phyloP scores from a whole-genome alignment of 2,329 filamentous ascomycete species.

The Xylaria sp. region DNA sequence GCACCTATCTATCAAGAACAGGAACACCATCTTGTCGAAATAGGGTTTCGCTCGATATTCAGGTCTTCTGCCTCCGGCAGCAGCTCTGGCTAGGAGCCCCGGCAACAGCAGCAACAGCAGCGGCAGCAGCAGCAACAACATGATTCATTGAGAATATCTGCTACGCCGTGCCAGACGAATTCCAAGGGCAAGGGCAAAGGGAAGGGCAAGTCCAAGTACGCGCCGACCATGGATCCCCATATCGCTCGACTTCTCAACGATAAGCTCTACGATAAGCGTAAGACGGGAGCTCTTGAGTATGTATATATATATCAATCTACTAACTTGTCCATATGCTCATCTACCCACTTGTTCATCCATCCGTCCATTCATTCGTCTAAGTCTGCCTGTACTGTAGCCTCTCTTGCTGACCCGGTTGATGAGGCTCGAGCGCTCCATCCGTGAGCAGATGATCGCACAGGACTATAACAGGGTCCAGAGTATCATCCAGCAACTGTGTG shows the following conservation, averaged over 20 bases:
- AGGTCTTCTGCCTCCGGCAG: background rate
- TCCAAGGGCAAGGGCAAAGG: no score
- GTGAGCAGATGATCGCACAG: slow-evolving; percentile 79
- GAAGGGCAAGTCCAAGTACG: background rate
- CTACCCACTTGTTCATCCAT: background rate
- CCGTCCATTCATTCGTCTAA: background rate
- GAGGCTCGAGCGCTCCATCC: slow-evolving; percentile 90
- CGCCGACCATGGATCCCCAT: slow-evolving; percentile 78
- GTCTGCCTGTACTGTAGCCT: background rate
- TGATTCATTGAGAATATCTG: slow-evolving; percentile 22
- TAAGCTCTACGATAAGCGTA: slow-evolving; percentile 98
- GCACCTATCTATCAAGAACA: background rate
- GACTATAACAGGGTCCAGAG: slow-evolving; percentile 84
- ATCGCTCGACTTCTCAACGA: slow-evolving; percentile 94
- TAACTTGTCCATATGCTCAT: no score
- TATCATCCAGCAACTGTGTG: slow-evolving; percentile 95
- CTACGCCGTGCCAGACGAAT: slow-evolving; percentile 1
- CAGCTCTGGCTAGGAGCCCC: slow-evolving; percentile 20
- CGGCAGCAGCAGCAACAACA: slow-evolving; percentile 2
- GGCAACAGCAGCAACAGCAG: background rate
- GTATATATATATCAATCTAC: slow-evolving; percentile 46
- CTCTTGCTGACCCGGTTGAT: slow-evolving; percentile 28
- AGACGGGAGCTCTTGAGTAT: slow-evolving; percentile 95
- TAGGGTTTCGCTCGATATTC: slow-evolving; percentile 25
- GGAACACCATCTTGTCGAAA: slow-evolving; percentile 23